Conservation (phyloP, 2,329 filamentous ascomycete genomes). For the Aurifilum marmelostoma region DNA sequence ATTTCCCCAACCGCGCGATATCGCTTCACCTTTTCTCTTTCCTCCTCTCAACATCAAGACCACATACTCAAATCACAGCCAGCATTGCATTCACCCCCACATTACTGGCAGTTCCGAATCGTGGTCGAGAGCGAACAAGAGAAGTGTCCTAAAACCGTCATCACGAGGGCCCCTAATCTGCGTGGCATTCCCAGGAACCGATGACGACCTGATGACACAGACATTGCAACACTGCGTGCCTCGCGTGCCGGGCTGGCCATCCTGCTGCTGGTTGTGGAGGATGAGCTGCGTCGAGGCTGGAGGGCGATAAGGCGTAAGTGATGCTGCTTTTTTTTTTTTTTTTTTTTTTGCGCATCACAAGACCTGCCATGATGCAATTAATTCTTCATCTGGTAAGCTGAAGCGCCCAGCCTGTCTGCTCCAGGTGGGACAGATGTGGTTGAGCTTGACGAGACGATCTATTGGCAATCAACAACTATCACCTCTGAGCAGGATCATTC, state of each 20-base stretch:
- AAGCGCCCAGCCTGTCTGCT: constrained; percentile 27
- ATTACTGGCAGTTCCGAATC: constrained; percentile 57
- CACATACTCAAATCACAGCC: constrained; percentile 41
- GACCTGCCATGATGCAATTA: constrained; percentile 23
- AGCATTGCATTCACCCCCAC: constrained; percentile 41
- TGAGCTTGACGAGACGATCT: constrained; percentile 27
- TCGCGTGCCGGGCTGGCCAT: background rate
- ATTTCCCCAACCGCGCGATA: constrained; percentile 11
- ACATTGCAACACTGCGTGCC: constrained; percentile 2
- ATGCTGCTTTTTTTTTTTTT: background rate
- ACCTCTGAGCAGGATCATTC: constrained; percentile 16
- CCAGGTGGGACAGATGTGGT: constrained; percentile 18
- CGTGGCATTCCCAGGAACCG: constrained; percentile 65
- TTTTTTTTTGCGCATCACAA: background rate
- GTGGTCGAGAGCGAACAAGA: constrained; percentile 59
- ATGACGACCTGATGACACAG: constrained; percentile 62
- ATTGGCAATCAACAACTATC: constrained; percentile 15
- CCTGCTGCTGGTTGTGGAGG: background rate
- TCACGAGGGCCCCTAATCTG: constrained; percentile 65
- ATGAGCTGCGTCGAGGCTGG: background rate
- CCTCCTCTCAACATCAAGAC: constrained; percentile 35
- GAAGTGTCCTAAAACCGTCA: constrained; percentile 65
- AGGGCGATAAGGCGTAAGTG: constrained; percentile 22
- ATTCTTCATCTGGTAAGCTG: constrained; percentile 30
- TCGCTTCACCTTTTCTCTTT: background rate